phyloP scores from a whole-genome alignment of 495 filamentous ascomycete genomes.

The Penicillium alfredii region DNA sequence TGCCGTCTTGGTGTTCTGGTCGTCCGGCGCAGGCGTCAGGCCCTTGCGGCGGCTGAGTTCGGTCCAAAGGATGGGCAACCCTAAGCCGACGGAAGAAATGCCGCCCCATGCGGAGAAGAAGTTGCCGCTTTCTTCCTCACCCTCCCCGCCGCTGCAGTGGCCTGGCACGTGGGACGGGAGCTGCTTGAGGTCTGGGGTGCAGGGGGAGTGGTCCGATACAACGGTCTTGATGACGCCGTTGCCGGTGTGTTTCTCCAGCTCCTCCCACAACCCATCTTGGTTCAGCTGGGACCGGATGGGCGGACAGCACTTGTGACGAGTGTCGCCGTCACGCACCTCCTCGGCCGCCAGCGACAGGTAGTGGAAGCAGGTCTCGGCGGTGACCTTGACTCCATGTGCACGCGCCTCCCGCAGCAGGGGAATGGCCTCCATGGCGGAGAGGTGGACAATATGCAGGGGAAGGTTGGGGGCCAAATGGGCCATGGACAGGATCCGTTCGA shows the following conservation, averaged over 20 bases:
- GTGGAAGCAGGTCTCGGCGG: conserved; percentile 97
- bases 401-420: conserved; percentile 78
- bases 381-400: conserved; percentile 76
- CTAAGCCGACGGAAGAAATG: conserved; percentile 88
- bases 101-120: conserved; percentile 97
- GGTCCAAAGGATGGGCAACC: conserved; percentile 87
- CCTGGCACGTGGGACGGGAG: conserved; percentile 60
- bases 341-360: conserved; percentile 91
- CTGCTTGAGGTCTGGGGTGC: conserved; percentile 89
- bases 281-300: conserved; percentile 82
- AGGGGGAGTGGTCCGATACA: conserved; percentile 95
- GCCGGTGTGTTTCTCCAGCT: conserved; percentile 54
- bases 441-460: conserved; percentile 88
- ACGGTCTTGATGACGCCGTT: conserved; percentile 86
- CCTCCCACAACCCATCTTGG: conserved; percentile 84
- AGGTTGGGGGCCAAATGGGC: conserved; percentile 77
- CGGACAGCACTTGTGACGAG: conserved; percentile 95
- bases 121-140: conserved; percentile 49
- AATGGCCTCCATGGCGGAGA: conserved; percentile 89
- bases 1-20: conserved; percentile 36
- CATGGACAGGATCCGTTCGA: conserved; percentile 77
- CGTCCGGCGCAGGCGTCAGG: conserved; percentile 33
- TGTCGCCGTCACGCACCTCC: conserved; percentile 81
- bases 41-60: conserved; percentile 55
- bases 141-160: conserved; percentile 23